These are phyloP conservation scores for Pezicula radicicola DNA, from an alignment of 2,329 filamentous ascomycete genomes.

Conservation along the genomic window DNA sequence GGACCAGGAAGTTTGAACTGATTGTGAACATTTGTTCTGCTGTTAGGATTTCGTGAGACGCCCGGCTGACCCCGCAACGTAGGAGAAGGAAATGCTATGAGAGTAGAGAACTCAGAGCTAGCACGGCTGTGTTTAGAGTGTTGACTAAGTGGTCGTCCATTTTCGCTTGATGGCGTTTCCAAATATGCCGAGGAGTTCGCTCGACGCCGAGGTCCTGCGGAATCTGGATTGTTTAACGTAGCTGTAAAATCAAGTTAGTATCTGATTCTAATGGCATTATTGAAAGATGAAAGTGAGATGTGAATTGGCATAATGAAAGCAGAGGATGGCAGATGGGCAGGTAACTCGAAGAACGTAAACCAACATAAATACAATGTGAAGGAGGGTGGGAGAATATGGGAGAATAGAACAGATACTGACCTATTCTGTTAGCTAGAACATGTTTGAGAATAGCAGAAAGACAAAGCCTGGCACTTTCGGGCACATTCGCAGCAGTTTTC, in stretches of 20 bases:
- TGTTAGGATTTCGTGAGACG: constrained; percentile 26
- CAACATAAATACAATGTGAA: background rate
- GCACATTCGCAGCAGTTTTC: constrained; percentile 66
- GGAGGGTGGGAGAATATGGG: too few species aligned
- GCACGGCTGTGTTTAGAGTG: constrained; percentile 67
- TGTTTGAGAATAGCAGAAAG: constrained; percentile 72
- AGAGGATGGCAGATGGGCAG: background rate
- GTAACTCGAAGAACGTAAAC: constrained; percentile 2
- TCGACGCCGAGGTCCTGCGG: constrained; percentile 47
- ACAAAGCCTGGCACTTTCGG: constrained; percentile 72
- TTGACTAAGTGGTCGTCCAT: constrained; percentile 52
- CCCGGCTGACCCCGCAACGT: constrained; percentile 29
- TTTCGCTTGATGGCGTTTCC: constrained; percentile 49
- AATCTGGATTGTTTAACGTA: constrained; percentile 10
- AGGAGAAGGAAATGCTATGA: constrained; percentile 50
- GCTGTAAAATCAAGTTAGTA: constrained; percentile 9
- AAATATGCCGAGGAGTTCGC: constrained; percentile 61
- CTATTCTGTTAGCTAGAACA: constrained; percentile 64
- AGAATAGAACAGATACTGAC: constrained; percentile 45
- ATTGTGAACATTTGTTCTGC: constrained; percentile 26
- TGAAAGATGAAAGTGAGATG: background rate
- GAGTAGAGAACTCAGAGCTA: constrained; percentile 66
- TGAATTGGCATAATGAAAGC: background rate
- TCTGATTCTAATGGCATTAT: too few species aligned
- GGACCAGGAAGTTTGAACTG: constrained; percentile 24